Conservation (phyloP, 2,329 filamentous ascomycete species). For the Phyllosticta citrichinensis region DNA sequence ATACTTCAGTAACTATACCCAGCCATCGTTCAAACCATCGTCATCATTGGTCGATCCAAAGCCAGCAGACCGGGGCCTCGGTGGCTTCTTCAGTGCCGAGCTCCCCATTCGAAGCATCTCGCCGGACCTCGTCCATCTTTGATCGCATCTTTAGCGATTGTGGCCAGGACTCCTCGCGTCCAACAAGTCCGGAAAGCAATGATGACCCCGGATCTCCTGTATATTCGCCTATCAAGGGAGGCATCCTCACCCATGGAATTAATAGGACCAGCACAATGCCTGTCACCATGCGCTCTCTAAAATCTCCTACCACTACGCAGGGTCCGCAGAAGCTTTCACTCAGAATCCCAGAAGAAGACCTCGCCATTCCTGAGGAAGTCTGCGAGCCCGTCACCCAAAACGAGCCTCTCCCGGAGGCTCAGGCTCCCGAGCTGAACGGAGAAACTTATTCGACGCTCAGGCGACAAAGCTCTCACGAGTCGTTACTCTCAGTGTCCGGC, state of each 20-base stretch:
- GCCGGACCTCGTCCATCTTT: slow-evolving; percentile 63
- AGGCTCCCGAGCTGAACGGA: slow-evolving; percentile 1
- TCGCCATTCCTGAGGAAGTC: background rate
- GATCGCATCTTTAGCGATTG: slow-evolving; percentile 56
- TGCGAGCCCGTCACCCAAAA: slow-evolving; percentile 17
- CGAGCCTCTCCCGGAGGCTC: slow-evolving; percentile 1
- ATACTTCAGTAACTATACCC: slow-evolving; percentile 49
- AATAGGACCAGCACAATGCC: slow-evolving; percentile 5
- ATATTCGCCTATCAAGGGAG: slow-evolving; percentile 29
- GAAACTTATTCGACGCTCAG: slow-evolving; percentile 19
- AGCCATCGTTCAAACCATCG: slow-evolving; percentile 28
- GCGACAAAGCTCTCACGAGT: slow-evolving; percentile 68
- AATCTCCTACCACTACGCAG: slow-evolving; percentile 14
- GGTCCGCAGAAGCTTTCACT: slow-evolving; percentile 20
- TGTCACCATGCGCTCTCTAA: slow-evolving; percentile 19
- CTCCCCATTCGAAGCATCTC: slow-evolving; percentile 65
- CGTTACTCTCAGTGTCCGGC: slow-evolving; percentile 74
- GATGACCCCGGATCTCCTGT: slow-evolving; percentile 45
- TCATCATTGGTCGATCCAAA: slow-evolving; percentile 53
- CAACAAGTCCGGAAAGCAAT: slow-evolving; percentile 73
- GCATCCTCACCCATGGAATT: slow-evolving; percentile 35
- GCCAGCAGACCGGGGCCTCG: slow-evolving; percentile 52
- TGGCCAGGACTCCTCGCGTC: slow-evolving; percentile 56
- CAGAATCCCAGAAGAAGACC: slow-evolving; percentile 14
- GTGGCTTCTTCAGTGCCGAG: slow-evolving; percentile 66